These are phyloP conservation scores for Scenedesmus sp. DNA, from an alignment of 163 green algal genomes.

Conservation along the genomic window DNA sequence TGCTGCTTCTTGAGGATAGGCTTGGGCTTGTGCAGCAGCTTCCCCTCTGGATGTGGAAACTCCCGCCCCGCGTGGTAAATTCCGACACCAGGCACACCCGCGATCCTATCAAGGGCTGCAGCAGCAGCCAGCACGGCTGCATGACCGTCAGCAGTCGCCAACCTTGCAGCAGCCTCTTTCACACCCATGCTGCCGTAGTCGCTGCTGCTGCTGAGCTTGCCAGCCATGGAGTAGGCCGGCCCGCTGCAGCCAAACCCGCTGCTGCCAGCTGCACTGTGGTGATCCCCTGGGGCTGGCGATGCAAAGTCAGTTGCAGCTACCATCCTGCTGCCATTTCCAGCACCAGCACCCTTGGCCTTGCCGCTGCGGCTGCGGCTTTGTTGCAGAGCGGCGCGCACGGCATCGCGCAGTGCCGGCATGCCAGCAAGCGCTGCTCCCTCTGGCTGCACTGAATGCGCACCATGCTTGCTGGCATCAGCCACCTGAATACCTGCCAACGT, in stretches of 20 bases:
- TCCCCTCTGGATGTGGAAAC: slow-evolving; percentile 15
- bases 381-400: not conserved
- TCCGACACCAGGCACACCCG: slow-evolving; percentile 16
- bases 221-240: slow-evolving; percentile 2
- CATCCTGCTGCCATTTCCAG: not conserved
- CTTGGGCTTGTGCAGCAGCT: slow-evolving; percentile 23
- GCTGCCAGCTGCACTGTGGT: not conserved
- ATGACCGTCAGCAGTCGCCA: slow-evolving; percentile 29
- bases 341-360: not conserved
- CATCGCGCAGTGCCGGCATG: not conserved
- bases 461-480: not conserved
- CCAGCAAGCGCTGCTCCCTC: not conserved
- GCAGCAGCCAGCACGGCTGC: slow-evolving; percentile 32
- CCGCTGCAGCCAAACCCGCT: not conserved
- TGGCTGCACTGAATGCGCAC: not conserved
- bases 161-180: not conserved
- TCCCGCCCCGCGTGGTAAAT: slow-evolving; percentile 2
- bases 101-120: not conserved
- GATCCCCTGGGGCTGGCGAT: slow-evolving; percentile 6
- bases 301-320: not conserved
- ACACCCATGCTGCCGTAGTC: not conserved
- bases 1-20: slow-evolving; percentile 24
- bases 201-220: not conserved
- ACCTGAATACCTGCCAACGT: no score
- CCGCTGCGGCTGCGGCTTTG: not conserved